Base-by-base conservation (phyloP, 2,329 filamentous ascomycete species). In the Exophiala mesophila region DNA sequence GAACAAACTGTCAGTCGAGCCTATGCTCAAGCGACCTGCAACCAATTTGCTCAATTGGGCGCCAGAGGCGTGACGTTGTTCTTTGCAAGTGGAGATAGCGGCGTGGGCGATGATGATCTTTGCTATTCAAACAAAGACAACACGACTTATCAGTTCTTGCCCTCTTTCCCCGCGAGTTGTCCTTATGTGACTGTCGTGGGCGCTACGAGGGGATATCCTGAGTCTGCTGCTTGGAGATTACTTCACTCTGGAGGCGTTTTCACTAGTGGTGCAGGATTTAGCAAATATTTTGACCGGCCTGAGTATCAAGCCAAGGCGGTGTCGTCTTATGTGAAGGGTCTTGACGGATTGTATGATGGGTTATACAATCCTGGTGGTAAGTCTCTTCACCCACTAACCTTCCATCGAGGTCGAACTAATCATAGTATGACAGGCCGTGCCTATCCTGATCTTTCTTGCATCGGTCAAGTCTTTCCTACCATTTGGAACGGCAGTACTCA, bases 11-110 rank as follows among this genome's bases (percentile, higher is more conserved):
- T 85, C 0, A 80, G 81, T 0, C 57, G 64, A 3, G 71, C 73
- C 7, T 85, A 83, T 56, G 76, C 77, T n/a, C 65, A 68, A 34
- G 71, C 73, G 36, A 77, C 46, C 17, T 85, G 84, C 62, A 72
- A 72, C 23, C 67, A 78, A 32, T 79, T 82, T 46, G 78, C 75
- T 4, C 77, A 82, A 49, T 72, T 87, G 3, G 80, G 80, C 17
- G 72, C 77, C 2, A 76, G 82, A 10, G 83, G 83, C 26, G 75
- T 85, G 13, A 77, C 80, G 0, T 67, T 86, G n/a, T 67, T 88
- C 43, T 78, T 80, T 50, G 72, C 76, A 10, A 76, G 74, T 9
- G 83, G 83, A 3, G 81, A 87, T 54, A 61, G 63, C 18, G 80
- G 79, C n/a, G 68, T 78, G 4, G 78, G 78, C 10, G 62, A 65